Percentiles rank a stretch among this genome's conserved stretches.
These are phyloP conservation scores for Tieghemiomyces parasiticus DNA, from an alignment of 192 early-diverging fungal genomes.

Conservation along the genomic window DNA sequence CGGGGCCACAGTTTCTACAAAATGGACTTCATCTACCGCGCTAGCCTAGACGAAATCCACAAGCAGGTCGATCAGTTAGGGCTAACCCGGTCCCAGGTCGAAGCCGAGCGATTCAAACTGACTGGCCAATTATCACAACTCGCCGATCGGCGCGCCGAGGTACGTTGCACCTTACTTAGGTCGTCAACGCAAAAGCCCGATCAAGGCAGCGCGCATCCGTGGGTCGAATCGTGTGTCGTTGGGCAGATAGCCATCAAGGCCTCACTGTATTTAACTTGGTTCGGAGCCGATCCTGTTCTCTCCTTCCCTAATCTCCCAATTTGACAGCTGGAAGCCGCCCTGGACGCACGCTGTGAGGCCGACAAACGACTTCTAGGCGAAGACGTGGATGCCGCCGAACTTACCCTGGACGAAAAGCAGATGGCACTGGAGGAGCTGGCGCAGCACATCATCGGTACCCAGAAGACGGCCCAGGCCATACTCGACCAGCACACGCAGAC, in stretches of 20 bases:
- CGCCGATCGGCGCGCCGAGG: not conserved
- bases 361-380: not conserved
- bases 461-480: not conserved
- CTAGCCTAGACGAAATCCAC: not conserved
- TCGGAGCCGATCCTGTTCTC: not conserved
- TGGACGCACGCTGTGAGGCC: not conserved
- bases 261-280: not conserved
- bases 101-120: too few species aligned
- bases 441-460: not conserved
- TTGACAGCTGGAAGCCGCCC: not conserved
- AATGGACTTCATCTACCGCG: not conserved
- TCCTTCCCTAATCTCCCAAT: not conserved
- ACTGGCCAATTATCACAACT: not conserved
- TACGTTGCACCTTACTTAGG: not conserved
- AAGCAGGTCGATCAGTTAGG: not conserved
- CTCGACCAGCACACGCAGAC: constrained; percentile 1
- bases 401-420: not conserved
- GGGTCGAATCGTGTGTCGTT: too few species aligned
- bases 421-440: not conserved
- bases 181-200: too few species aligned
- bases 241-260: not conserved
- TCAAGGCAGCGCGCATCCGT: too few species aligned
- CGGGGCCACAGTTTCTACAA: constrained; percentile 1
- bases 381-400: not conserved
- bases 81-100: not conserved